Base-by-base conservation (phyloP, 2,329 filamentous ascomycete genomes). In the Graphilbum sp. region DNA sequence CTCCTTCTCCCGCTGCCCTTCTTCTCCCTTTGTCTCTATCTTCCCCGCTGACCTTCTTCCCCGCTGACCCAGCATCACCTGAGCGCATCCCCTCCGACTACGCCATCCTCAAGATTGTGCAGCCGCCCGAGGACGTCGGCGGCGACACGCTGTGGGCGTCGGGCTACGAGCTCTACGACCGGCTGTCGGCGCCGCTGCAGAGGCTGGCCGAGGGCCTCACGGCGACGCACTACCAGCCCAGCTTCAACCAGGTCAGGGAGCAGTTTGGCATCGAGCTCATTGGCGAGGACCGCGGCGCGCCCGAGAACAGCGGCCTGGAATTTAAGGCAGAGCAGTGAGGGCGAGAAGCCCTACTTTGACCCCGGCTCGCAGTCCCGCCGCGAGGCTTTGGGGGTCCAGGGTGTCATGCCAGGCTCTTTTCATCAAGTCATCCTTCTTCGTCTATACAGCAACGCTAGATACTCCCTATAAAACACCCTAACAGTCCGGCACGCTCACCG, bases 401-500 rank as follows among this genome's bases (percentile, higher is more conserved):
- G n/a, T n/a, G n/a, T n/a, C n/a, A n/a, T n/a, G n/a, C n/a, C n/a
- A n/a, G n/a, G n/a, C n/a, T n/a, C n/a, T n/a, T n/a, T n/a, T n/a
- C n/a, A n/a, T n/a, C n/a, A n/a, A n/a, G n/a, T n/a, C n/a, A n/a
- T n/a, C n/a, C n/a, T n/a, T n/a, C n/a, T n/a, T n/a, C n/a, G n/a
- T n/a, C n/a, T n/a, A n/a, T n/a, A n/a, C n/a, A n/a, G n/a, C n/a
- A n/a, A n/a, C n/a, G n/a, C n/a, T n/a, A n/a, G n/a, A n/a, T n/a
- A n/a, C n/a, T n/a, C n/a, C n/a, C n/a, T n/a, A n/a, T n/a, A n/a
- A n/a, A n/a, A n/a, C n/a, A n/a, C 19, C 32, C 53, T 45, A 67
- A 36, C 64, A 67, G 44, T 66, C 64, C n/a, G 64, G 64, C 23
- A 67, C 64, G 43, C 63, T 67, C 36, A 67, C 64, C 5, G 64